phyloP scores from a whole-genome alignment of 371 early-diverging fungal species.

The Encephalitozoon hellem region DNA sequence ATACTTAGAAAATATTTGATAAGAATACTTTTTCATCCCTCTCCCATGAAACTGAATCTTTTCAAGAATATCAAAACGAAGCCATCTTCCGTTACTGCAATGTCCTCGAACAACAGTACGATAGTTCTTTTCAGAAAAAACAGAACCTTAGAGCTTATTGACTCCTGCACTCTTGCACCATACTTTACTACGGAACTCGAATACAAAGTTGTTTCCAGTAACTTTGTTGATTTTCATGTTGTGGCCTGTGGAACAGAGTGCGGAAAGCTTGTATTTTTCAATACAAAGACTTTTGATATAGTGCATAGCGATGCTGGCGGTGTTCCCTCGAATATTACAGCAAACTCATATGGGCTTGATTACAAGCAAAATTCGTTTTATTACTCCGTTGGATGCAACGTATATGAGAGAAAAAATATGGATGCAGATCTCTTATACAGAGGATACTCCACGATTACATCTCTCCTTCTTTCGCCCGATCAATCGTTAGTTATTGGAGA shows the following conservation, averaged over 20 bases:
- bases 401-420: not conserved
- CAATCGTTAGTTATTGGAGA: constrained; percentile 14
- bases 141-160: constrained; percentile 2
- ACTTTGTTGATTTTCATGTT: constrained; percentile 12
- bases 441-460: not conserved
- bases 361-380: not conserved
- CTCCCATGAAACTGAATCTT: constrained; percentile 21
- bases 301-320: not conserved
- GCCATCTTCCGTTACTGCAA: constrained; percentile 20
- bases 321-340: not conserved
- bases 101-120: constrained; percentile 15
- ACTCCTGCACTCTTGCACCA: not conserved
- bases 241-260: constrained; percentile 22
- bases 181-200: constrained; percentile 1
- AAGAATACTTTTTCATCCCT: constrained; percentile 16
- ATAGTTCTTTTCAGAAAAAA: constrained; percentile 36
- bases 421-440: not conserved
- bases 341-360: not conserved
- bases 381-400: constrained; percentile 14
- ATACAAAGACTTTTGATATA: not conserved
- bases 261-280: constrained; percentile 15
- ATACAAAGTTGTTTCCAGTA: not conserved
- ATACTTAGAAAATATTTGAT: not conserved
- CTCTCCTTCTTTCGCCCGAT: not conserved
- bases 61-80: constrained; percentile 24